Evolutionary conservation across 768 basidiomycete species (phyloP).

Genomic region (Tulasnella sp.): DNA sequence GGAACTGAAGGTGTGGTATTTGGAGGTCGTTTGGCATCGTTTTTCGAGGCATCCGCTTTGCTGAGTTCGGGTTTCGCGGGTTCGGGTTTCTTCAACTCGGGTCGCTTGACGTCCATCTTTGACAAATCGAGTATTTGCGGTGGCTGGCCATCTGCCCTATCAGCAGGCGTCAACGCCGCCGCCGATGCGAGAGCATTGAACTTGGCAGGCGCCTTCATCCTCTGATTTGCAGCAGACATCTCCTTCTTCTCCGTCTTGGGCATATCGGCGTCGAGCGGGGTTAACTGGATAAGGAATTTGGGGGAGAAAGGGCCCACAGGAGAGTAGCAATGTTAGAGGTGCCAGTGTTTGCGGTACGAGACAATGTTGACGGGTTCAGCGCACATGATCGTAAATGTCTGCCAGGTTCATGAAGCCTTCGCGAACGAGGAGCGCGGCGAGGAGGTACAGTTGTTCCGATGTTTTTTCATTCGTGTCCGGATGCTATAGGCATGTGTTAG

Average conservation of each 20-base stretch:
- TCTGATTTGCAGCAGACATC: constrained; percentile 44
- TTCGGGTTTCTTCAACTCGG: no score
- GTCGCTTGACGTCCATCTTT: constrained; percentile 29
- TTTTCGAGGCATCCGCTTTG: constrained; percentile 16
- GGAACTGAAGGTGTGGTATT: neutral
- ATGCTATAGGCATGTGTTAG: constrained; percentile 25
- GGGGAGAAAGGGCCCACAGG: neutral
- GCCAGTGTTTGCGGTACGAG: neutral
- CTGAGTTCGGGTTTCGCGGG: constrained; percentile 28
- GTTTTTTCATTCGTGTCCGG: constrained; percentile 46
- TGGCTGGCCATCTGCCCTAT: neutral
- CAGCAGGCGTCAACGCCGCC: constrained; percentile 49
- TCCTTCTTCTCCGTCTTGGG: constrained; percentile 52
- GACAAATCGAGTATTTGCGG: constrained; percentile 30
- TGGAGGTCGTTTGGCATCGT: constrained; percentile 21
- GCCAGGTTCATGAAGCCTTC: constrained; percentile 79
- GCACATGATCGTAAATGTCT: constrained; percentile 86
- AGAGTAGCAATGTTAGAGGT: neutral
- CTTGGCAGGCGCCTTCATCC: constrained; percentile 49
- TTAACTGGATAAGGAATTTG: constrained; percentile 52
- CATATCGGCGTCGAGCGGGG: constrained; percentile 70
- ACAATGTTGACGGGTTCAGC: constrained; percentile 22
- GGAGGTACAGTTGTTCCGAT: constrained; percentile 63
- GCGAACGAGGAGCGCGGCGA: constrained; percentile 77
- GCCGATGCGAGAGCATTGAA: constrained; percentile 73